Conservation (phyloP, 768 basidiomycete species). For the Suillus decipiens region DNA sequence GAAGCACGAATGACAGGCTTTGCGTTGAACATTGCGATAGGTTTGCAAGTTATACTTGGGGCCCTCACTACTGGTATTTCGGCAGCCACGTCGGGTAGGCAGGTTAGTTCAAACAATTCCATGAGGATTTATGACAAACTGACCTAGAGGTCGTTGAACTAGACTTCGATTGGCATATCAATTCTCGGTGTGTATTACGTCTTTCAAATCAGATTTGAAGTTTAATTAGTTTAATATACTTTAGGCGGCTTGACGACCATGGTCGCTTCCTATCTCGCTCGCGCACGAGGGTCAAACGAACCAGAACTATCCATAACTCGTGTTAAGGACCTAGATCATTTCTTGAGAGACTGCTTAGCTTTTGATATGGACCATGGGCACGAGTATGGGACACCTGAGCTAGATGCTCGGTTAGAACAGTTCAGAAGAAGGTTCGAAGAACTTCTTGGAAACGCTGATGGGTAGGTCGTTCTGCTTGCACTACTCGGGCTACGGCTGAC, state of each 20-base stretch:
- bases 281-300: conserved; percentile 67
- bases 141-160: neutral
- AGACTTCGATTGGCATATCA: conserved; percentile 42
- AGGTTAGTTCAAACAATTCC: conserved; percentile 33
- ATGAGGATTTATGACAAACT: neutral
- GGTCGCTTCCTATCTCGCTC: conserved; percentile 72
- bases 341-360: conserved; percentile 59
- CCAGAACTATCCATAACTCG: conserved; percentile 62
- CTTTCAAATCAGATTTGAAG: conserved; percentile 1
- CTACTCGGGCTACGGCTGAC: neutral
- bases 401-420: conserved; percentile 12
- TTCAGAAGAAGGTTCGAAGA: conserved; percentile 32
- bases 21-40: conserved; percentile 52
- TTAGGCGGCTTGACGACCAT: conserved; percentile 67
- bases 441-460: conserved; percentile 26
- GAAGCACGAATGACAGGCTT: conserved; percentile 35
- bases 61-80: conserved; percentile 68
- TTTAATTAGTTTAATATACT: neutral
- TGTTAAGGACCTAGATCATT: conserved; percentile 64
- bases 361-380: conserved; percentile 62
- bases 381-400: conserved; percentile 13
- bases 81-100: conserved; percentile 42
- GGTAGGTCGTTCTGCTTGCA: conserved; percentile 17
- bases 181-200: conserved; percentile 36
- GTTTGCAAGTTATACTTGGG: conserved; percentile 62